Evolutionary conservation across 2,329 filamentous ascomycete species (phyloP), one percentile per base, ranked within the genome.

Genomic region (Epicoccum nigrum): DNA sequence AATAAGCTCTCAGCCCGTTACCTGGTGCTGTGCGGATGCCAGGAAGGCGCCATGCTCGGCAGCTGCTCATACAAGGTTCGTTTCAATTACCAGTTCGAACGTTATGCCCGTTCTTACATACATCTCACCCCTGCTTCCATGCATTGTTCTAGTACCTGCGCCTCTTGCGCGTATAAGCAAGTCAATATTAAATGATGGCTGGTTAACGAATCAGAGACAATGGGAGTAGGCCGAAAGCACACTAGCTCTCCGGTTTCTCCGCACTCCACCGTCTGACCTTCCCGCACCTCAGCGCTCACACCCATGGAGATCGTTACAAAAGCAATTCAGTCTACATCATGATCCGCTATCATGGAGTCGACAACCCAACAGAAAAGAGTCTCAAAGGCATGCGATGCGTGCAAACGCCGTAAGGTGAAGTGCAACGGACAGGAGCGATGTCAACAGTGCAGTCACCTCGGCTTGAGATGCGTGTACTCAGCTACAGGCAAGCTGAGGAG

Each of bases 351-450:
- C 40, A 69, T 68, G 65, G 60, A 69, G 31, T 48, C 54, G 32
- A 54, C 56, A 55, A 35, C 51, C 51, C 60, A 65, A 21, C 60
- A 65, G 20, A 71, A 69, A 58, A 59, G 69, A 59, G 68, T 70
- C 21, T 69, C 68, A 25, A 72, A 71, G 58, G 76, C 77, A n/a
- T 79, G 77, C 55, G 76, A 79, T 53, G 72, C 75, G 6, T 80
- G 77, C 63, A 76, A 76, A 43, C 61, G 74, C 3, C 72, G 77
- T 13, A 79, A 79, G 54, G 76, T 79, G 13, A 74, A 74, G 47
- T 79, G 77, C 60, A 79, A 79, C 56, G 77, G 78, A 25, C 67
- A 76, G 47, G 64, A 73, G 20, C 66, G 72, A 34, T 81, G 79
- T 59, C 68, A 71, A 50, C 69, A 72, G 40, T 71, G 69, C 52